phyloP scores from a whole-genome alignment of 768 basidiomycete genomes.

The Pisolithus albus region DNA sequence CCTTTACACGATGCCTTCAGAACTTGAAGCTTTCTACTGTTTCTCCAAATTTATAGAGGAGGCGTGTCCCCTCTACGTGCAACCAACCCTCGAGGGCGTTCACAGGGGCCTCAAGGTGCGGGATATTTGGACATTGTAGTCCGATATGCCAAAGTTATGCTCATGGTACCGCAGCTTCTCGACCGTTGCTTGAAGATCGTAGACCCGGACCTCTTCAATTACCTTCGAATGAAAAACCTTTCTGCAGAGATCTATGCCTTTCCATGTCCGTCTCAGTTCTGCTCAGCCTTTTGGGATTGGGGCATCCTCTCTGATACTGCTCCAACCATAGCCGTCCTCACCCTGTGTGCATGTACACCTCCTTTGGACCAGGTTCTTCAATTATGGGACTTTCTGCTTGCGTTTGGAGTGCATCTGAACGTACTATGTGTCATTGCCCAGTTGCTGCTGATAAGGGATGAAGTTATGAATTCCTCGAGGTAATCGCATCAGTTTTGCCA shows the following conservation, averaged over 20 bases:
- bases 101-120: constrained; percentile 86
- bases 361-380: constrained; percentile 91
- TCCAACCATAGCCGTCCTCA: constrained; percentile 66
- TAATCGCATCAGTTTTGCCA: constrained; percentile 29
- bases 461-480: constrained; percentile 85
- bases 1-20: constrained; percentile 94
- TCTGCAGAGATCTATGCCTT: constrained; percentile 97
- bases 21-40: constrained; percentile 97
- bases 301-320: constrained; percentile 1
- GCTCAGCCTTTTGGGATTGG: background rate
- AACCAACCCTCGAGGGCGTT: constrained; percentile 92
- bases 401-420: constrained; percentile 95
- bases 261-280: constrained; percentile 58
- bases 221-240: constrained; percentile 84
- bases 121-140: constrained; percentile 8
- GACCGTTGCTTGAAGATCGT: constrained; percentile 90
- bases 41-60: constrained; percentile 95
- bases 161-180: constrained; percentile 53
- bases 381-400: constrained; percentile 95
- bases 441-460: constrained; percentile 80
- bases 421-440: constrained; percentile 97
- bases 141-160: background rate
- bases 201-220: constrained; percentile 75
- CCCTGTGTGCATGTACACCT: constrained; percentile 93
- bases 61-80: constrained; percentile 92